A percentile compares a stretch with the other conserved stretches of the same genome.
These are phyloP conservation scores for Pythium sp. DNA, from an alignment of 352 stramenopile genomes.

Conservation along the genomic window DNA sequence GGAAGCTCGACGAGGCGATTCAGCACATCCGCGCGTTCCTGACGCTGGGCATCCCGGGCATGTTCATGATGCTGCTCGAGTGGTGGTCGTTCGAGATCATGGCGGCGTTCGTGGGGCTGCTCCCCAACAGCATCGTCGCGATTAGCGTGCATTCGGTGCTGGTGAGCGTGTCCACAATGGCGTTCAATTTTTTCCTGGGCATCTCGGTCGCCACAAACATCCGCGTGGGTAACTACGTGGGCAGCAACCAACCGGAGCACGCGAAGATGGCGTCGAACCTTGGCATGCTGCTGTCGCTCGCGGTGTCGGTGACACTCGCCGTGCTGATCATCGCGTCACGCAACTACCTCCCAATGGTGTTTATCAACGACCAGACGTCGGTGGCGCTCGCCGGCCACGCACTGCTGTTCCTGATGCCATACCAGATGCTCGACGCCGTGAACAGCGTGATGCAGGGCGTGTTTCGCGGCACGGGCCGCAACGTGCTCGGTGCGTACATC, in stretches of 20 bases:
- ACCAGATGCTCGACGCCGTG: constrained; percentile 62
- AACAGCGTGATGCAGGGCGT: constrained; percentile 78
- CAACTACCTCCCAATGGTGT: constrained; percentile 47
- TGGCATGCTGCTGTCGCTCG: constrained; percentile 57
- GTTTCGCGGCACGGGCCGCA: constrained; percentile 61
- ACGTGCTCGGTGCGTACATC: constrained; percentile 50
- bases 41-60: constrained; percentile 56
- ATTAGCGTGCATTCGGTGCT: constrained; percentile 78
- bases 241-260: constrained; percentile 76
- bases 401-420: constrained; percentile 63
- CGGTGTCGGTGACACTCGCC: constrained; percentile 37
- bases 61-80: constrained; percentile 78
- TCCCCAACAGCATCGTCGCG: constrained; percentile 59
- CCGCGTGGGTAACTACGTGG: constrained; percentile 77
- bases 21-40: constrained; percentile 63
- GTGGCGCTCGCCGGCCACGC: constrained; percentile 41
- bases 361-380: constrained; percentile 72
- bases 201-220: constrained; percentile 80
- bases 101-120: constrained; percentile 54
- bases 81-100: constrained; percentile 84
- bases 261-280: constrained; percentile 76
- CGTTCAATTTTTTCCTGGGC: constrained; percentile 80
- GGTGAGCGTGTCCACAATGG: constrained; percentile 56
- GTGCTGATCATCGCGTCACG: constrained; percentile 43
- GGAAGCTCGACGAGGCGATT: constrained; percentile 50